Base-by-base conservation (phyloP, 1,139 yeast genomes). In the Meyerozyma guilliermondii region DNA sequence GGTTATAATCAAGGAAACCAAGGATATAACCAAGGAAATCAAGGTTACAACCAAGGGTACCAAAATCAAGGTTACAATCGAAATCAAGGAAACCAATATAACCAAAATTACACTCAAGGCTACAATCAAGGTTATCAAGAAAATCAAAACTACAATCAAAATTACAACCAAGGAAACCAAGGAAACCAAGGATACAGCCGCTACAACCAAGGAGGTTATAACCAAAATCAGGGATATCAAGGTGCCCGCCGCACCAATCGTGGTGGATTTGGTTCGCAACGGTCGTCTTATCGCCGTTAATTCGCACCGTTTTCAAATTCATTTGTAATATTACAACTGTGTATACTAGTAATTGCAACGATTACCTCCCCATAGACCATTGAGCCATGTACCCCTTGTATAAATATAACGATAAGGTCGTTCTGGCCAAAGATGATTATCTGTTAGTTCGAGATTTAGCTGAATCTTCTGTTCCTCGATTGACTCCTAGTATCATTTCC, bases 151-250 rank as follows among this genome's bases (percentile, higher is more conserved):
- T 20, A 20, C 22, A 20, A 20, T 7, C 22, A 20, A 20, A 20
- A 20, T 4, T 40, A 42, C 39, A 38, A 41, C 16, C 44, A 43
- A 22, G 34, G 30, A 27, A 20, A 39, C 38, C 34, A 42, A 11
- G 35, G 44, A 27, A 49, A 49, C 47, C 48, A 45, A 13, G 44
- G 49, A 23, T 28, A 46, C 30, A 44, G 50, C 41, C 43, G 46
- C 24, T 46, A 46, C 34, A 33, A 35, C 28, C 40, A 42, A 22
- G 40, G 44, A 39, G 34, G 47, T 13, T 43, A 45, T 18, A 38
- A 48, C 39, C 42, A 48, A 18, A 40, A 40, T 18, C n/a, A 27
- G 5, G 30, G 33, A 10, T 29, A 29, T 16, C 16, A n/a, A 8
- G 37, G 43, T 31, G 23, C 33, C 31, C 34, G 40, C 7, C 29